A percentile compares a stretch with the other conserved stretches of the same genome.
These are phyloP conservation scores for Rhodotorula toruloides DNA, from an alignment of 768 basidiomycete genomes.

Conservation along the genomic window DNA sequence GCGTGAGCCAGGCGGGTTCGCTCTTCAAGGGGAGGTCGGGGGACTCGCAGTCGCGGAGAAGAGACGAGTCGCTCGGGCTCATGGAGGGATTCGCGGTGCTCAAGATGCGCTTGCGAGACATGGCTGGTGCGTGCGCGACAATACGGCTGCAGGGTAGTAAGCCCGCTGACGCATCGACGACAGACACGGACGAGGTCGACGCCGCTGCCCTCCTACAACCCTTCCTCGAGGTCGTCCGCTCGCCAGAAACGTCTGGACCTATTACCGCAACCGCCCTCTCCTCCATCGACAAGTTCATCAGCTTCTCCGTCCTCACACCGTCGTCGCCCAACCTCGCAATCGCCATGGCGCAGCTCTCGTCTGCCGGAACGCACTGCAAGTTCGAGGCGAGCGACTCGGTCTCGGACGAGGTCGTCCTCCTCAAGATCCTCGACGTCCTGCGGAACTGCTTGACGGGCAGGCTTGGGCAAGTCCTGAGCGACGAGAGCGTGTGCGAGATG, in stretches of 20 bases:
- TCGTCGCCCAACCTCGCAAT: conserved; percentile 56
- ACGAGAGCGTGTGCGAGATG: conserved; percentile 96
- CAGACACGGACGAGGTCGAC: conserved; percentile 37
- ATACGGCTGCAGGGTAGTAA: no score
- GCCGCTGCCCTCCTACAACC: conserved; percentile 61
- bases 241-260: conserved; percentile 88
- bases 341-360: conserved; percentile 76
- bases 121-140: conserved; percentile 57
- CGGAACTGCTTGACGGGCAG: conserved; percentile 47
- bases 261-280: conserved; percentile 92
- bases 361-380: conserved; percentile 88
- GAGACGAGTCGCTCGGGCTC: conserved; percentile 47
- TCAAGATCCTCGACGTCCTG: conserved; percentile 76
- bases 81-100: conserved; percentile 86
- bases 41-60: not conserved
- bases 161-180: no score
- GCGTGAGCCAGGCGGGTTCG: not conserved
- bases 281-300: conserved; percentile 80
- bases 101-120: conserved; percentile 63
- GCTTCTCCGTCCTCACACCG: conserved; percentile 64
- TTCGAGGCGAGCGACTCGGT: conserved; percentile 96
- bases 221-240: conserved; percentile 88
- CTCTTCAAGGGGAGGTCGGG: conserved; percentile 4
- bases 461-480: conserved; percentile 69
- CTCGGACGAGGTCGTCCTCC: conserved; percentile 91